Conservation (phyloP, 305 asterid species). For the Fraxinus greggii region DNA sequence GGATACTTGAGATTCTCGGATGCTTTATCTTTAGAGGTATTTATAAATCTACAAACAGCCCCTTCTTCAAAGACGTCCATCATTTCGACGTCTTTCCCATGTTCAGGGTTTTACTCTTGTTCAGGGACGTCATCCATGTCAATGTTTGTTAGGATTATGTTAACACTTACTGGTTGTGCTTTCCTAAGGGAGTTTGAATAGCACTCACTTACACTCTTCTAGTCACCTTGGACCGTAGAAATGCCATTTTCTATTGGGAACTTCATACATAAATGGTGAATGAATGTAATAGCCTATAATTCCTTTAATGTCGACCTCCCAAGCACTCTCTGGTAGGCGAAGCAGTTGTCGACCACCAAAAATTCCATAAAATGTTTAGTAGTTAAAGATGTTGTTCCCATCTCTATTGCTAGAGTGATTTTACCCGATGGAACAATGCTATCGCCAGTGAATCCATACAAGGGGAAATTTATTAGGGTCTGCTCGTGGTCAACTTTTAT, state of each 20-base stretch:
- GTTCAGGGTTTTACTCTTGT: neutral
- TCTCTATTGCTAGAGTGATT: neutral
- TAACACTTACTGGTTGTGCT: neutral
- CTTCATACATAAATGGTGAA: neutral
- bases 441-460: neutral
- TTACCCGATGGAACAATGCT: neutral
- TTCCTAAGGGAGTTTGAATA: neutral
- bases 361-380: neutral
- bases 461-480: neutral
- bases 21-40: neutral
- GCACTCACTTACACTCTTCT: neutral
- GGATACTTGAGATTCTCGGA: neutral
- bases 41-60: neutral
- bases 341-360: neutral
- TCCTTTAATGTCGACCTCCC: neutral
- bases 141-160: too few species aligned
- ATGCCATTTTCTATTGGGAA: too few species aligned
- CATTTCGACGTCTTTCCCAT: neutral
- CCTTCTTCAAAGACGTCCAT: neutral
- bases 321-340: neutral
- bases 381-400: too few species aligned
- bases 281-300: too few species aligned
- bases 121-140: neutral
- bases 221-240: neutral
- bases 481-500: neutral